phyloP scores from a whole-genome alignment of 371 early-diverging fungal genomes.

The Apophysomyces sp. region DNA sequence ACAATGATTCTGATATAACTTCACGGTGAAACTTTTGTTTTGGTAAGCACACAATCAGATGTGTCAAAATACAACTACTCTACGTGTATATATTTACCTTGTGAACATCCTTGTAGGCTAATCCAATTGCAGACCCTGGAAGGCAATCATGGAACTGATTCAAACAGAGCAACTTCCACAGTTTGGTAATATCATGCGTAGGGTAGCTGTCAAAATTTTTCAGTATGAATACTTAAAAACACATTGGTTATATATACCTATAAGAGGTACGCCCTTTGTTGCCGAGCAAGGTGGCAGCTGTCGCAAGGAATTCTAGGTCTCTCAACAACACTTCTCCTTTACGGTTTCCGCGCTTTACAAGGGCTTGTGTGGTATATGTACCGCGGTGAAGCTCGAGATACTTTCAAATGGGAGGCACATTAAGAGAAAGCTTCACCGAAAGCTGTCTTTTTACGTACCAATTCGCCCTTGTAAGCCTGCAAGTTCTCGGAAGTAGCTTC shows the following conservation, averaged over 20 bases:
- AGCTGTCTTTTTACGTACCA: too few relatives aligned
- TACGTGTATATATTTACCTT: slow-evolving; percentile 39
- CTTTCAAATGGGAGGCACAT: slow-evolving; percentile 3
- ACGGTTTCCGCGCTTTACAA: slow-evolving; percentile 85
- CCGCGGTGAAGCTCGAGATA: slow-evolving; percentile 94
- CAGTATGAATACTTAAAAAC: not conserved
- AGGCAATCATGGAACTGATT: slow-evolving; percentile 97
- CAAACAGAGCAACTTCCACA: slow-evolving; percentile 93
- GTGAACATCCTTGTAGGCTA: slow-evolving; percentile 86
- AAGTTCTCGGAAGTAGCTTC: slow-evolving; percentile 67
- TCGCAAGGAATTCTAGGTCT: slow-evolving; percentile 77
- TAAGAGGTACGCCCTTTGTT: slow-evolving; percentile 8
- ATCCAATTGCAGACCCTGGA: slow-evolving; percentile 90
- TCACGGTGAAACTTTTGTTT: slow-evolving; percentile 38
- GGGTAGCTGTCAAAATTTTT: slow-evolving; percentile 55
- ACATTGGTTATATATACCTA: slow-evolving; percentile 2
- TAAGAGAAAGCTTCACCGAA: slow-evolving; percentile 3
- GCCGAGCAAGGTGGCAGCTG: slow-evolving; percentile 31
- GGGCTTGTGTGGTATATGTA: slow-evolving; percentile 93
- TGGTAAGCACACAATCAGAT: not conserved
- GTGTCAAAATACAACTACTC: not conserved
- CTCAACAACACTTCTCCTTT: slow-evolving; percentile 82
- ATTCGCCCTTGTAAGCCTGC: slow-evolving; percentile 89
- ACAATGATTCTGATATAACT: slow-evolving; percentile 31
- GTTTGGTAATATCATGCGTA: slow-evolving; percentile 62